Conservation (phyloP, 805 yeast genomes). For the Barnettozyma sucrosica region DNA sequence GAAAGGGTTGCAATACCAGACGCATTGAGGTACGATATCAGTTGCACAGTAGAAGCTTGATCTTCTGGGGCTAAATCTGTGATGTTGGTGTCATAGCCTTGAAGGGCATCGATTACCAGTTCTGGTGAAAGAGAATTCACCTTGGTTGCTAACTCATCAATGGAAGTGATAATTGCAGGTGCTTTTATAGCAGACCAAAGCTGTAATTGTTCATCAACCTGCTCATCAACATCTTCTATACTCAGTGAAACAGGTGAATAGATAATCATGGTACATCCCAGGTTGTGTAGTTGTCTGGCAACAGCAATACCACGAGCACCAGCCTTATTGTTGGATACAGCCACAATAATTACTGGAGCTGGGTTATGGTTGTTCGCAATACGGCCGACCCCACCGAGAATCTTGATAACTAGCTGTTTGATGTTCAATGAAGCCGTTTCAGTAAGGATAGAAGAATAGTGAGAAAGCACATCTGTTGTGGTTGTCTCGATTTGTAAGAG, state of each 20-base stretch:
- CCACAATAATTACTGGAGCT: constrained; percentile 48
- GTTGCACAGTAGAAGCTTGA: constrained; percentile 31
- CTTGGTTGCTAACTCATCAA: constrained; percentile 31
- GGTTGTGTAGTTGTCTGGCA: constrained; percentile 72
- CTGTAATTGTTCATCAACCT: constrained; percentile 43
- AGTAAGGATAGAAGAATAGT: constrained; percentile 38
- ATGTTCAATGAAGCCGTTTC: constrained; percentile 71
- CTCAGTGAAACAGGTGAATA: constrained; percentile 12
- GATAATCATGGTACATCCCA: constrained; percentile 61
- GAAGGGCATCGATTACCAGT: constrained; percentile 75
- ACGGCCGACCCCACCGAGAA: constrained; percentile 67
- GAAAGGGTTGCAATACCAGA: constrained; percentile 47
- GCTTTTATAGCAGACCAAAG: constrained; percentile 64
- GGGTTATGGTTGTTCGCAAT: constrained; percentile 66
- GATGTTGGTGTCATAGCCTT: constrained; percentile 71
- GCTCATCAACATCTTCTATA: constrained; percentile 14
- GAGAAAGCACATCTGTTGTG: constrained; percentile 46
- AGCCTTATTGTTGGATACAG: constrained; percentile 64
- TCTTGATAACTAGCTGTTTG: constrained; percentile 49
- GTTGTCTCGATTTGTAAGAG: constrained; percentile 67
- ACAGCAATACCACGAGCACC: constrained; percentile 74
- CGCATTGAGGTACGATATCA: constrained; percentile 65
- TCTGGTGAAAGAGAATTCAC: constrained; percentile 56
- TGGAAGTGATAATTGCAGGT: constrained; percentile 39
- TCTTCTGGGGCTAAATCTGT: constrained; percentile 46